Evolutionary conservation across 2,329 filamentous ascomycete species (phyloP), one percentile per base, ranked within the genome.

Genomic region (Xylaria sp.): DNA sequence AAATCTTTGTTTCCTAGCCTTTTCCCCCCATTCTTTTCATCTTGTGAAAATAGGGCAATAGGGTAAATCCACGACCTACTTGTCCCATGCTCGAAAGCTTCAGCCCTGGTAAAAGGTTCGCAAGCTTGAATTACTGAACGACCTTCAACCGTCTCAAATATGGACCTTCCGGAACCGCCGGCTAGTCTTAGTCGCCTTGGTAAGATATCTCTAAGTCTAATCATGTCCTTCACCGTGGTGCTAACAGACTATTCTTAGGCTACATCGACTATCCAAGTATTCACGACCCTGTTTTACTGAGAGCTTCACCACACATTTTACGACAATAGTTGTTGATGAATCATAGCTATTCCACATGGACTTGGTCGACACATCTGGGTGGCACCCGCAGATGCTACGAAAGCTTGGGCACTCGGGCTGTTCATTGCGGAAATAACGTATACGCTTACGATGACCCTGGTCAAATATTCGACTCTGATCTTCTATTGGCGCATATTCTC

Each of bases 391-490:
- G 46, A 49, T 49, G 20, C 46, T 8, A 25, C 18, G 8, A 25
- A 25, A 13, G 46, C 20, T 49, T 23, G 20, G 46, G 18, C 46
- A 3, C 46, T 49, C 5, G 46, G 20, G 18, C 46, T 49, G 3
- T 49, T 49, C 23, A 49, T 49, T 23, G 46, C 46, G 20, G 46
- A 49, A 9, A 49, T 49, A 49, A 49, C 46, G 20, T 49, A 49
- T 23, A 49, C 46, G 12, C 2, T 49, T 49, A 49, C 46, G 18
- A 49, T 49, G 20, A 13, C 12, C 3, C 20, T 49, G n/a, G 20
- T 49, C 23, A 49, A 49, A 25, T 49, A 49, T 23, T 49, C 46
- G 23, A 49, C 46, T 3, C 46, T 49, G 20, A n/a, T 49, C 20
- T 49, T 49, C 3, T 49, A 49, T 20, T 49, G 46, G 46, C 46